Conservation (phyloP, 2,329 filamentous ascomycete genomes). For the Stagonosporopsis cucurbitacearum region DNA sequence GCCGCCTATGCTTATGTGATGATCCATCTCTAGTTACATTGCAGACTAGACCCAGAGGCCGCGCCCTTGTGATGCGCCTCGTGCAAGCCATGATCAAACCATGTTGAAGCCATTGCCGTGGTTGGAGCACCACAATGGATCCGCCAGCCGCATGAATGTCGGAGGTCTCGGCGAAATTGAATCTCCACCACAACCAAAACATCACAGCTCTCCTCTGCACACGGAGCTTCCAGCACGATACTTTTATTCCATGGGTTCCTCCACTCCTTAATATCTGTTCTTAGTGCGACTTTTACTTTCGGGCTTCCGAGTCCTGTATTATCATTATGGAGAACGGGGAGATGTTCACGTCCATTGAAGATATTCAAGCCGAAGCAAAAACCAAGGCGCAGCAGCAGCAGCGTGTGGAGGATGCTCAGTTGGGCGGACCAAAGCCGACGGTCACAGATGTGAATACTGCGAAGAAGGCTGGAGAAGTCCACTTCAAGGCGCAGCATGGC, state of each 20-base stretch:
- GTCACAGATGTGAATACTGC: conserved; percentile 34
- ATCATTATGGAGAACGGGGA: conserved; percentile 48
- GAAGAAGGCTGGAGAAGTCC: conserved; percentile 53
- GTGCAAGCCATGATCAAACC: conserved; percentile 12
- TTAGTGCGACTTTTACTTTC: conserved; percentile 5
- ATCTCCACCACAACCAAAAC: conserved; percentile 20
- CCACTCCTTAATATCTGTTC: conserved; percentile 25
- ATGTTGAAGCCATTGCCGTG: conserved; percentile 11
- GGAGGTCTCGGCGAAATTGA: conserved; percentile 31
- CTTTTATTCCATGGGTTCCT: conserved; percentile 27
- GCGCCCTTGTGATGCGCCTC: conserved; percentile 1
- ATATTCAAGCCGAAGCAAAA: conserved; percentile 47
- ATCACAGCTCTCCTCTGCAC: conserved; percentile 6
- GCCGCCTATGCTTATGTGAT: not conserved
- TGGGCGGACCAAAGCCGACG: conserved; percentile 34
- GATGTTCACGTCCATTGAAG: conserved; percentile 46
- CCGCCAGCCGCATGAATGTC: conserved; percentile 20
- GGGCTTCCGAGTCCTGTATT: not conserved
- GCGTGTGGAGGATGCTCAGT: conserved; percentile 15
- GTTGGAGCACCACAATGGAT: conserved; percentile 25
- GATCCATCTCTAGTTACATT: not conserved
- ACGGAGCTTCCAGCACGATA: conserved; percentile 5
- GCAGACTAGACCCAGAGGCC: not conserved
- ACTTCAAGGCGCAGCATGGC: conserved; percentile 61
- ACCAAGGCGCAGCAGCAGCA: conserved; percentile 40